Percentiles rank a stretch among this genome's conserved stretches.
Evolutionary conservation across 495 filamentous ascomycete genomes (phyloP).

Genomic region (Hyaloscypha finlandica): DNA sequence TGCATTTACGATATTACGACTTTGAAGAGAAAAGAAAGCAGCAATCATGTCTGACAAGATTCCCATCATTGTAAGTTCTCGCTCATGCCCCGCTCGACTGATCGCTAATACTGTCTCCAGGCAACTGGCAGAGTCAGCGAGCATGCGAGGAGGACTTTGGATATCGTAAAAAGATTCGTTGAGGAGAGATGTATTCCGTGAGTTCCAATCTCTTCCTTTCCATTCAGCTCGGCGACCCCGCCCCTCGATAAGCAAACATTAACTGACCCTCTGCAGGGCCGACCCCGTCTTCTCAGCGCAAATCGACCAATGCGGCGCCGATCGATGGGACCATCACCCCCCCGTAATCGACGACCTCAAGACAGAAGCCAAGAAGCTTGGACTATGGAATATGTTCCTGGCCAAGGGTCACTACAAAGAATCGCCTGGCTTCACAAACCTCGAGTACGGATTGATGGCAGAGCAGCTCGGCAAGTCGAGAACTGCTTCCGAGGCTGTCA

Average conservation of each 20-base stretch:
- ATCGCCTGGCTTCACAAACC: slow-evolving; percentile 85
- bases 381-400: slow-evolving; percentile 98
- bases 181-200: slow-evolving; percentile 91
- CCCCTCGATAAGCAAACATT: not conserved
- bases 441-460: slow-evolving; percentile 93
- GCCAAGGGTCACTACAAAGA: slow-evolving; percentile 93
- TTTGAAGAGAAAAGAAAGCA: slow-evolving; percentile 1
- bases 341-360: slow-evolving; percentile 86
- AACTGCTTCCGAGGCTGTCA: slow-evolving; percentile 82
- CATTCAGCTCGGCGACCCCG: not conserved
- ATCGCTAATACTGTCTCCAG: slow-evolving; percentile 41
- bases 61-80: slow-evolving; percentile 63
- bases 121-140: slow-evolving; percentile 70
- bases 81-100: slow-evolving; percentile 15
- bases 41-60: slow-evolving; percentile 64
- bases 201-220: slow-evolving; percentile 27
- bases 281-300: slow-evolving; percentile 78
- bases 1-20: not conserved
- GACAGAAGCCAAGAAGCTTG: slow-evolving; percentile 76
- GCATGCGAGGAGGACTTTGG: slow-evolving; percentile 66
- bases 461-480: slow-evolving; percentile 82
- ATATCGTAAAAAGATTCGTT: slow-evolving; percentile 88
- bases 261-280: slow-evolving; percentile 43
- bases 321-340: slow-evolving; percentile 77
- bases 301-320: slow-evolving; percentile 66